Conservation (phyloP, 352 stramenopile genomes). For the Globisporangium iwayamae region DNA sequence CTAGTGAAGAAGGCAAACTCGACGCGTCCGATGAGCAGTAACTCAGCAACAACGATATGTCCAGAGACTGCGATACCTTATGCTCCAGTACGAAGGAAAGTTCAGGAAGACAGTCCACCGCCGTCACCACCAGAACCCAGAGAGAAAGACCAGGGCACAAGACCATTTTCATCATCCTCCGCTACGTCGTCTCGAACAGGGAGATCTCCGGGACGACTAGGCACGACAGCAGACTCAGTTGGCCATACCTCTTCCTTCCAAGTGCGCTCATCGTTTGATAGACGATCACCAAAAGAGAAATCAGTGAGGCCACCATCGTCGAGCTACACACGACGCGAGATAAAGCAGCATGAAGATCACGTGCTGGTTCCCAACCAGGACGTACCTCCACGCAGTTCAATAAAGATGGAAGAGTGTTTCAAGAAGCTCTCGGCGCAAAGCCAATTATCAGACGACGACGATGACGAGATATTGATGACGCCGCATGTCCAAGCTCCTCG, state of each 20-base stretch:
- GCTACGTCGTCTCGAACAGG: background rate
- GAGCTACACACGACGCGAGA: background rate
- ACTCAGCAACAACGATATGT: too few species aligned
- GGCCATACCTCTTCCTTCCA: background rate
- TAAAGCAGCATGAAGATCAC: background rate
- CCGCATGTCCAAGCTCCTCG: background rate
- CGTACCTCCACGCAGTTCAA: background rate
- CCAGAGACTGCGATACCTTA: background rate
- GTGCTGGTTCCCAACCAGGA: background rate
- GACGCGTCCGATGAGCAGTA: slow-evolving; percentile 4
- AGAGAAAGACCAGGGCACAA: background rate
- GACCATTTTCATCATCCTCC: background rate
- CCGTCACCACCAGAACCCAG: too few species aligned
- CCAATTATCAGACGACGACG: background rate
- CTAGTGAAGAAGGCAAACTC: background rate
- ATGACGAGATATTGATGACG: background rate
- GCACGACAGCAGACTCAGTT: background rate
- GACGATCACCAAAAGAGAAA: background rate
- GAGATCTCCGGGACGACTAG: background rate
- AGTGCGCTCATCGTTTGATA: too few species aligned
- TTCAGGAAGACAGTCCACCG: background rate
- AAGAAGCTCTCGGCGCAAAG: background rate
- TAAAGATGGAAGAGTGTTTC: background rate
- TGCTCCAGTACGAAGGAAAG: background rate
- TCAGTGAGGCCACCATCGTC: background rate